phyloP scores from a whole-genome alignment of 371 early-diverging fungal genomes.

The Apophysomyces sp. region DNA sequence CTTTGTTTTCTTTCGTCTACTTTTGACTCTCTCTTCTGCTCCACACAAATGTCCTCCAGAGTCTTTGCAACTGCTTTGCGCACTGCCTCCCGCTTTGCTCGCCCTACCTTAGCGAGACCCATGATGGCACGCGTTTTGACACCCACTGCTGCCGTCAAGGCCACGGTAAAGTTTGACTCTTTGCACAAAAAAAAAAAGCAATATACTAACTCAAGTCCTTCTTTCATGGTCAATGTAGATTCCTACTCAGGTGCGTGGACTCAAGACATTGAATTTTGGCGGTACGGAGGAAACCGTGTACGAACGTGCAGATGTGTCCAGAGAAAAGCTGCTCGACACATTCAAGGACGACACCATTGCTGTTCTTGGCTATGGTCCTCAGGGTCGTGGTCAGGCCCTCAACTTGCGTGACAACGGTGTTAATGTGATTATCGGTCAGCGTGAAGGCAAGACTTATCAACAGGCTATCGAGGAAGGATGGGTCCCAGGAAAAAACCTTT shows the following conservation, averaged over 20 bases:
- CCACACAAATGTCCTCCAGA: slow-evolving; percentile 34
- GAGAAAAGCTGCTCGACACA: slow-evolving; percentile 85
- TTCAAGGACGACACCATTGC: slow-evolving; percentile 95
- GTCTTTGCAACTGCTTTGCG: slow-evolving; percentile 43
- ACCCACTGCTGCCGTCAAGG: slow-evolving; percentile 10
- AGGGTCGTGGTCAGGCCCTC: slow-evolving; percentile 95
- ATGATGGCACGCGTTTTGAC: slow-evolving; percentile 17
- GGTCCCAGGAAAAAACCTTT: slow-evolving; percentile 95
- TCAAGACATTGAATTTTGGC: slow-evolving; percentile 95
- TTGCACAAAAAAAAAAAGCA: too few species aligned
- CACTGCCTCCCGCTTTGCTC: slow-evolving; percentile 38
- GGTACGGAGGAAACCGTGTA: slow-evolving; percentile 91
- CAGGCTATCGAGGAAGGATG: slow-evolving; percentile 95
- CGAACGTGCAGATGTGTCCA: slow-evolving; percentile 94
- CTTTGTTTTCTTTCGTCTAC: slow-evolving; percentile 12
- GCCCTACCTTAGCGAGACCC: slow-evolving; percentile 29
- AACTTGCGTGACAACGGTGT: slow-evolving; percentile 97
- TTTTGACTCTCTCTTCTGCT: neutral
- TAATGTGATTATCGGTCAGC: slow-evolving; percentile 94
- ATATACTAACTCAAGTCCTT: too few species aligned
- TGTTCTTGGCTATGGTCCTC: slow-evolving; percentile 97
- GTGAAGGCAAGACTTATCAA: slow-evolving; percentile 93
- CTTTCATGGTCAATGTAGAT: neutral
- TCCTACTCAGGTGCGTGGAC: slow-evolving; percentile 67
- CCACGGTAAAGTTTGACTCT: neutral